Evolutionary conservation across 1,284 basidiomycete genomes (phyloP).

Genomic region (Austroboletus novae-zelandiae): DNA sequence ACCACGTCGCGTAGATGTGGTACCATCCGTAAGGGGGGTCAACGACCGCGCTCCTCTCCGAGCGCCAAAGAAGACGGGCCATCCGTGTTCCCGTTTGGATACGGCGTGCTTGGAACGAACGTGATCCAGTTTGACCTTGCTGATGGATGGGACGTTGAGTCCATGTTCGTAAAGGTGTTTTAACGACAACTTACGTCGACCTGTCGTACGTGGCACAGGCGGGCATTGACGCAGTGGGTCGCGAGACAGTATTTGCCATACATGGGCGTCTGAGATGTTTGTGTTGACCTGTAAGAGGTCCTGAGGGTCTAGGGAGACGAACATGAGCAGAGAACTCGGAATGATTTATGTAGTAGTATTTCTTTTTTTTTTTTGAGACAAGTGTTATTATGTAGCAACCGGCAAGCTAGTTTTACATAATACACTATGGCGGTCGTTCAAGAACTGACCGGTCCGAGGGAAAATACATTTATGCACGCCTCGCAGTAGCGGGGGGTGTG

Average conservation of each 20-base stretch:
- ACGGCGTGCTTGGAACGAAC: slow-evolving; percentile 22
- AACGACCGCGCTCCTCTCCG: slow-evolving; percentile 11
- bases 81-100: slow-evolving; percentile 20
- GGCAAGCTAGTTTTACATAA: too few species aligned
- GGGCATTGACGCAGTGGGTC: slow-evolving; percentile 5
- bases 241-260: background rate
- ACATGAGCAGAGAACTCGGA: too few species aligned
- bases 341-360: too few species aligned
- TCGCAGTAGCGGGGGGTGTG: too few species aligned
- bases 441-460: too few species aligned
- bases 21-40: slow-evolving; percentile 12
- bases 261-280: slow-evolving; percentile 21
- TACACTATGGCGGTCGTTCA: too few species aligned
- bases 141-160: slow-evolving; percentile 4
- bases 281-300: slow-evolving; percentile 18
- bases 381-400: too few species aligned
- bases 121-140: slow-evolving; percentile 21
- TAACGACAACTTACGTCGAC: slow-evolving; percentile 21
- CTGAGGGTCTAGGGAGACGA: too few species aligned
- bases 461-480: too few species aligned
- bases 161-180: slow-evolving; percentile 25
- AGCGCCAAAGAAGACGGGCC: slow-evolving; percentile 1
- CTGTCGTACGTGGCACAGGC: slow-evolving; percentile 14
- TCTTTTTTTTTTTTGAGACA: too few species aligned
- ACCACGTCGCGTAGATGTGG: slow-evolving; percentile 11